Conservation (phyloP, 1,139 yeast genomes). For the Suhomyces bolitotheri region DNA sequence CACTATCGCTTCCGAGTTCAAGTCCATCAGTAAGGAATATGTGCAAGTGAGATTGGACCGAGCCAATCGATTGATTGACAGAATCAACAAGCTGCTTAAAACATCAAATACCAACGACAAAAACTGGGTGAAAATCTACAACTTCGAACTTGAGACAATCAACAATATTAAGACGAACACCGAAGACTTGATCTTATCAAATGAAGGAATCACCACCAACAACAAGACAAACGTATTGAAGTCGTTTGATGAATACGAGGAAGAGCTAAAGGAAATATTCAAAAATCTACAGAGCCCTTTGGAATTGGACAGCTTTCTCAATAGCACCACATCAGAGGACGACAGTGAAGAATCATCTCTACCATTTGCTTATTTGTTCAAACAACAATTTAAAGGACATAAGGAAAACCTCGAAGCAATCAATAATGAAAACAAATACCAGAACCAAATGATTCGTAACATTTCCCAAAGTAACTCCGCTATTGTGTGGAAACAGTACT, state of each 20-base stretch:
- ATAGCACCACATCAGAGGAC: constrained; percentile 10
- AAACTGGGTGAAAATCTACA: constrained; percentile 37
- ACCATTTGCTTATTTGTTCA: constrained; percentile 36
- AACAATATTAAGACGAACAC: constrained; percentile 33
- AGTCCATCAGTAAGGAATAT: constrained; percentile 29
- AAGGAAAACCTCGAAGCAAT: constrained; percentile 27
- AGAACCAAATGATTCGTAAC: constrained; percentile 24
- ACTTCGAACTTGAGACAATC: constrained; percentile 38
- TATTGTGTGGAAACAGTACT: constrained; percentile 38
- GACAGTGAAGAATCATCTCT: constrained; percentile 13
- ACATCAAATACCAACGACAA: constrained; percentile 31
- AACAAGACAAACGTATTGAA: constrained; percentile 22
- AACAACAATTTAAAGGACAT: constrained; percentile 27
- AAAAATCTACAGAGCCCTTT: constrained; percentile 37
- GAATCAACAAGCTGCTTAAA: constrained; percentile 30
- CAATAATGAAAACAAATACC: constrained; percentile 34
- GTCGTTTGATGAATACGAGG: constrained; percentile 31
- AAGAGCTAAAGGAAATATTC: constrained; percentile 30
- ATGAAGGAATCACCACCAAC: constrained; percentile 17
- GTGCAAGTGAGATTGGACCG: constrained; percentile 34
- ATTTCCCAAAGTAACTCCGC: constrained; percentile 29
- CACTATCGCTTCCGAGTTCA: constrained; percentile 34
- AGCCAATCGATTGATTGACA: constrained; percentile 31
- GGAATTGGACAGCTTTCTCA: constrained; percentile 30
- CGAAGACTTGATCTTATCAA: constrained; percentile 31